Percentiles rank a stretch among this genome's conserved stretches.
Evolutionary conservation across 768 basidiomycete genomes (phyloP).

Genomic region (Chalciporus piperatus): DNA sequence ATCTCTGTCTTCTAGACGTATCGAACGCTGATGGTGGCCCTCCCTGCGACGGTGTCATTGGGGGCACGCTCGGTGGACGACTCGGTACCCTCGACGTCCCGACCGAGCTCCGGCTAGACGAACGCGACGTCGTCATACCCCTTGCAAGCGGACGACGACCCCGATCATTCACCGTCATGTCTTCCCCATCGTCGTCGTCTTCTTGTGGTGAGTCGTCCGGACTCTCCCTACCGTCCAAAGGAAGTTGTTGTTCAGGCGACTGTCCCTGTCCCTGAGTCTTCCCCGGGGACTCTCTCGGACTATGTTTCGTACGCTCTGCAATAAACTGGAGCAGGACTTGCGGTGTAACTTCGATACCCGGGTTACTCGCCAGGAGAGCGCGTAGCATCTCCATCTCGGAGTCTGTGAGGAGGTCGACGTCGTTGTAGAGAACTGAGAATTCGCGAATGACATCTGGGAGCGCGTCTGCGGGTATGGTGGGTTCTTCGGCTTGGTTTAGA

Average conservation of each 20-base stretch:
- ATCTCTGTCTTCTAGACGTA: slow-evolving; percentile 63
- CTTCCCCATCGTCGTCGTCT: slow-evolving; percentile 38
- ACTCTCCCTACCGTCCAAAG: slow-evolving; percentile 24
- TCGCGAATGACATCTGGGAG: slow-evolving; percentile 67
- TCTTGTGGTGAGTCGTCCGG: slow-evolving; percentile 33
- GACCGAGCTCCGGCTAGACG: slow-evolving; percentile 55
- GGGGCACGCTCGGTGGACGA: slow-evolving; percentile 58
- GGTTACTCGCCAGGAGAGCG: slow-evolving; percentile 52
- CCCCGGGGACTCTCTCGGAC: slow-evolving; percentile 28
- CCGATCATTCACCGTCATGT: slow-evolving; percentile 36
- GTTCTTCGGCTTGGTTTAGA: slow-evolving; percentile 55
- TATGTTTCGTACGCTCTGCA: slow-evolving; percentile 52
- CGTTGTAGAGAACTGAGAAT: slow-evolving; percentile 58
- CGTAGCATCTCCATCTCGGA: slow-evolving; percentile 64
- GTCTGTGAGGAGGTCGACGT: slow-evolving; percentile 59
- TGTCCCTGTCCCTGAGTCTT: slow-evolving; percentile 9
- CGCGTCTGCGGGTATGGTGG: slow-evolving; percentile 66
- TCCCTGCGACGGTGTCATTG: slow-evolving; percentile 43
- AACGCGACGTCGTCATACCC: slow-evolving; percentile 41
- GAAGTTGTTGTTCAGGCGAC: slow-evolving; percentile 12
- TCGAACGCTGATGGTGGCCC: slow-evolving; percentile 62
- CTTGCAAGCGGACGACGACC: slow-evolving; percentile 34
- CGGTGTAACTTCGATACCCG: slow-evolving; percentile 67
- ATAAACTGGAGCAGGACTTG: slow-evolving; percentile 62
- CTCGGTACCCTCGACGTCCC: slow-evolving; percentile 43